Evolutionary conservation across 768 basidiomycete genomes (phyloP).

Genomic region (Mycena indigotica): DNA sequence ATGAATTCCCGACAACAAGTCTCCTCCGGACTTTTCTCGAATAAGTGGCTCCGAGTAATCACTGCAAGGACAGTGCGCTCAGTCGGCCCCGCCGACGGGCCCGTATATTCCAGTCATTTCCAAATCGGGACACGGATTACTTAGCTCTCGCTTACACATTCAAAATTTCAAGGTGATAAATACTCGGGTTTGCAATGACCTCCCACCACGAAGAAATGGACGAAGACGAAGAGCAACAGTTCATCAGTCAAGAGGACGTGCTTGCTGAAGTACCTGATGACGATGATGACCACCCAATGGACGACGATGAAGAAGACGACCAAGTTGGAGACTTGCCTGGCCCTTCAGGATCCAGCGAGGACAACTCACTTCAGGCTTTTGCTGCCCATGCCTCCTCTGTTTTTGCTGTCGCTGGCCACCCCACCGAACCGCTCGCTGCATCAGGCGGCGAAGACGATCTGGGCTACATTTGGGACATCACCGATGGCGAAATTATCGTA

Average conservation of each 20-base stretch:
- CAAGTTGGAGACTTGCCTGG: constrained; percentile 47
- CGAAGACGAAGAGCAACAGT: constrained; percentile 58
- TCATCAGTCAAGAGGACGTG: constrained; percentile 68
- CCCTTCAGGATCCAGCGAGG: constrained; percentile 45
- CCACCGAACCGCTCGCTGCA: constrained; percentile 76
- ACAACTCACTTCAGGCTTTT: constrained; percentile 74
- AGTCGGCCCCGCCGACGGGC: not conserved
- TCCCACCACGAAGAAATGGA: constrained; percentile 43
- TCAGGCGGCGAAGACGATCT: constrained; percentile 96
- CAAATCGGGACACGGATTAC: not conserved
- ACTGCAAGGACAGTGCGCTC: not conserved
- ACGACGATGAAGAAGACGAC: constrained; percentile 54
- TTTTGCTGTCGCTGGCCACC: constrained; percentile 84
- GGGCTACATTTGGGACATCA: constrained; percentile 91
- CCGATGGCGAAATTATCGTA: constrained; percentile 76
- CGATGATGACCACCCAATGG: constrained; percentile 65
- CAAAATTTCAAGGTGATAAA: constrained; percentile 22
- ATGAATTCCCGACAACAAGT: constrained; percentile 9
- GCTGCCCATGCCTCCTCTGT: constrained; percentile 73
- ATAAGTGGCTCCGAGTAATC: not conserved
- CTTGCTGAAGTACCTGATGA: constrained; percentile 65
- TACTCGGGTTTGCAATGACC: constrained; percentile 24
- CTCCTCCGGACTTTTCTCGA: not conserved
- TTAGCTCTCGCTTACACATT: not conserved
- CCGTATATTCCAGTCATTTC: not conserved